Base-by-base conservation (phyloP, 306 rosid genomes). In the Rosa chinensis region DNA sequence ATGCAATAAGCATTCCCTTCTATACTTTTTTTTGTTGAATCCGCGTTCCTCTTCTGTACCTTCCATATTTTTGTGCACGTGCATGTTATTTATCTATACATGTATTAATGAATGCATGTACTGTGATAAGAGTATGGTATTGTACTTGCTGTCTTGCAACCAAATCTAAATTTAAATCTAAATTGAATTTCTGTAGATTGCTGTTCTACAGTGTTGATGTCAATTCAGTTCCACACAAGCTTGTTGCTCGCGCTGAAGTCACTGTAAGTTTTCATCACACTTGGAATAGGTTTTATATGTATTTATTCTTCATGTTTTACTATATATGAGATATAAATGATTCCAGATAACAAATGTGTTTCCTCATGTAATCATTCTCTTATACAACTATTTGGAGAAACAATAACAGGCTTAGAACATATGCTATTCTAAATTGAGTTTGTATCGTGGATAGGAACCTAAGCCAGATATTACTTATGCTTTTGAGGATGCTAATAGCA, bases 191-290 rank as follows among this genome's bases (percentile, higher is more conserved):
- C 0, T 89, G 91, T 58, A 94, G 99, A 53, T 81, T 91, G 89
- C 83, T 7, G 78, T 94, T 94, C 92, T 89, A 89, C 78, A 64
- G 86, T 49, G 84, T 94, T 66, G 94, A 94, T 77, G 99, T 94
- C 73, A 92, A 91, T 83, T 23, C 79, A 62, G 95, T 92, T 81
- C 78, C 92, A 47, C 93, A 89, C 87, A 92, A 84, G 88, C 95
- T 94, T 66, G 92, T 94, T 70, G 81, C 91, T 71, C 92, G 79
- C 21, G 99, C 94, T 50, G 95, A 94, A 55, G 94, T 94, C 44
- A 89, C 97, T 73, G 98, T 94, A 87, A 92, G 98, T 90, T 73
- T 49, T 85, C 58, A 14, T 70, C 50, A 67, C 39, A 53, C 79
- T 56, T 80, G 56, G 20, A 62, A 6, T 66, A 21, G 3, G 42